Conservation (phyloP, 805 yeast genomes). For the Candida yuanshanica region DNA sequence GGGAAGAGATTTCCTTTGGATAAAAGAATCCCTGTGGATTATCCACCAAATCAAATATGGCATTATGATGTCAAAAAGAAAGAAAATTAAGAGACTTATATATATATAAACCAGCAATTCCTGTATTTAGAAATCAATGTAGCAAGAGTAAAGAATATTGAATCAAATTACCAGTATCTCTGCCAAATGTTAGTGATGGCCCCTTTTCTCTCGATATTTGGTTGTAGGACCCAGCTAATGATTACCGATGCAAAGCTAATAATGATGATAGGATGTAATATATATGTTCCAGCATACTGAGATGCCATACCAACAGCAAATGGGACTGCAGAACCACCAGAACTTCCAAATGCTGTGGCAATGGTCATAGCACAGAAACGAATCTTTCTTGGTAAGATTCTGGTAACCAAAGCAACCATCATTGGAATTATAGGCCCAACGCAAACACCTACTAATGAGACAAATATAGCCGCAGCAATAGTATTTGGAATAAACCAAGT, state of each 20-base stretch:
- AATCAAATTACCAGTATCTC: constrained; percentile 17
- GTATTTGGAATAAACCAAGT: constrained; percentile 44
- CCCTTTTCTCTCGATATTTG: constrained; percentile 35
- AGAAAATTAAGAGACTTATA: neutral
- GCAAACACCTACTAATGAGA: constrained; percentile 44
- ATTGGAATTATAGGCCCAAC: constrained; percentile 55
- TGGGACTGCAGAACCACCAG: constrained; percentile 55
- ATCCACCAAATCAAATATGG: constrained; percentile 82
- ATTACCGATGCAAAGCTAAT: constrained; percentile 31
- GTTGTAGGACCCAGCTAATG: constrained; percentile 36
- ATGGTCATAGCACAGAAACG: constrained; percentile 44
- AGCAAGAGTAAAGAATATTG: neutral
- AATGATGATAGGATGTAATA: constrained; percentile 43
- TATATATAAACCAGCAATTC: neutral
- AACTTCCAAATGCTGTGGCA: constrained; percentile 48
- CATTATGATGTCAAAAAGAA: constrained; percentile 40
- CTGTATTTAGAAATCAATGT: neutral
- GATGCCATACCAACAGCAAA: constrained; percentile 45
- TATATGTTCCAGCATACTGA: constrained; percentile 40
- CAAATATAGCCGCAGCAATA: constrained; percentile 40
- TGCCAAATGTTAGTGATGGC: constrained; percentile 17
- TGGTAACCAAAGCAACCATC: constrained; percentile 38
- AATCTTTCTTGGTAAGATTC: constrained; percentile 44
- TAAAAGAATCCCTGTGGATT: constrained; percentile 82
- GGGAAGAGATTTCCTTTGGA: constrained; percentile 73